Percentiles rank a stretch among this genome's conserved stretches.
Conservation (phyloP, 768 basidiomycete species). For the Nidula microcarpa region DNA sequence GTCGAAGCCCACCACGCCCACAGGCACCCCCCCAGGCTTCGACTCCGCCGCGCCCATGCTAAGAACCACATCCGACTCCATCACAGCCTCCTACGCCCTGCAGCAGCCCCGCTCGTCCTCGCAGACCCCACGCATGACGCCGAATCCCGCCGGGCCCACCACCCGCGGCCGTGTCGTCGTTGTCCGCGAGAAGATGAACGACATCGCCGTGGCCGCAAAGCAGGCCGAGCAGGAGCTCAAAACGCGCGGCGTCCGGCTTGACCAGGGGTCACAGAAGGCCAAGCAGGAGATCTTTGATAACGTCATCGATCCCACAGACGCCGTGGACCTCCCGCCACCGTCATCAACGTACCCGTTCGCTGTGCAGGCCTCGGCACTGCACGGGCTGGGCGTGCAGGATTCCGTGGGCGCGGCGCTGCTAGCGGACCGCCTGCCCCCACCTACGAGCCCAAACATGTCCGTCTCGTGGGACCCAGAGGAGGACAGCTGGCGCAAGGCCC, state of each 20-base stretch:
- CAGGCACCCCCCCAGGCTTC: conserved; percentile 25
- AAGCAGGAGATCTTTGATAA: conserved; percentile 39
- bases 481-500: conserved; percentile 71
- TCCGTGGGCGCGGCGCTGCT: conserved; percentile 74
- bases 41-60: conserved; percentile 44
- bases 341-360: conserved; percentile 69
- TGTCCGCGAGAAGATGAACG: conserved; percentile 77
- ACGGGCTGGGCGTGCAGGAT: conserved; percentile 70
- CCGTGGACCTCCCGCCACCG: conserved; percentile 73
- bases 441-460: conserved; percentile 57
- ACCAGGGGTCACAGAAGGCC: conserved; percentile 38
- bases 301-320: conserved; percentile 81
- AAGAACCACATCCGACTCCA: conserved; percentile 65
- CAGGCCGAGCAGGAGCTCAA: conserved; percentile 75
- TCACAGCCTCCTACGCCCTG: conserved; percentile 37
- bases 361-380: conserved; percentile 69
- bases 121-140: conserved; percentile 30
- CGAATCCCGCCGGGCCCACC: conserved; percentile 18
- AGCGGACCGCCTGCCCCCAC: conserved; percentile 70
- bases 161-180: conserved; percentile 68
- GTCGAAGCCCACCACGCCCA: conserved; percentile 59
- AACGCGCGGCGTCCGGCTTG: conserved; percentile 42
- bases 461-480: conserved; percentile 49
- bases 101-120: conserved; percentile 33
- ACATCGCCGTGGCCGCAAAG: conserved; percentile 66